Conservation (phyloP, 768 basidiomycete genomes). For the Auricularia sp. region DNA sequence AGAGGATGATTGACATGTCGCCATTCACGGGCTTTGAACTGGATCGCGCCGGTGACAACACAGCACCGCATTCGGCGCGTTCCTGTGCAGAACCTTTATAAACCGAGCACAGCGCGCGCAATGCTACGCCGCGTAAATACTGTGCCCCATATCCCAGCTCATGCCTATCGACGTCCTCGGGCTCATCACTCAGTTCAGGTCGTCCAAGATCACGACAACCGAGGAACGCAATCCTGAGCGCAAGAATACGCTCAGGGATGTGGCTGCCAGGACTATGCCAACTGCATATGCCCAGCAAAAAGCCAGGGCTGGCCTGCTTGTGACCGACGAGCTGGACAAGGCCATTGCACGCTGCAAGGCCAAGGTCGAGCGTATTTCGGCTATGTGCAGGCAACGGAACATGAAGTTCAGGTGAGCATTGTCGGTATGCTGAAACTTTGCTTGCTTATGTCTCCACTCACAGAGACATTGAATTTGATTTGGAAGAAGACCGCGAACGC, state of each 20-base stretch:
- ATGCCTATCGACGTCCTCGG: background rate
- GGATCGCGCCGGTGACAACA: too few species aligned
- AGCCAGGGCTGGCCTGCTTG: slow-evolving; percentile 28
- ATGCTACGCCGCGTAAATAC: too few species aligned
- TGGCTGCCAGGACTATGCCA: background rate
- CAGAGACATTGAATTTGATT: slow-evolving; percentile 49
- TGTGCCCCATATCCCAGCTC: background rate
- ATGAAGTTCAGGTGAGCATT: slow-evolving; percentile 37
- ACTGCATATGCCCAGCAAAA: slow-evolving; percentile 5
- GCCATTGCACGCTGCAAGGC: slow-evolving; percentile 36
- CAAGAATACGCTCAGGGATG: background rate
- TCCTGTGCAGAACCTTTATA: too few species aligned
- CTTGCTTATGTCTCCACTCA: background rate
- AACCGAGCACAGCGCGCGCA: too few species aligned
- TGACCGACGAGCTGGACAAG: slow-evolving; percentile 35
- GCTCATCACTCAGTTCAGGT: background rate
- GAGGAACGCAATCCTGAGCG: background rate
- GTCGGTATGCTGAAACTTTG: background rate
- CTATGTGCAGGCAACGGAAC: slow-evolving; percentile 36
- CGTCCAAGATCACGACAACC: background rate
- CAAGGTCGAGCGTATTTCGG: slow-evolving; percentile 35
- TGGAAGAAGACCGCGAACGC: slow-evolving; percentile 29
- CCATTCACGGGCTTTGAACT: too few species aligned
- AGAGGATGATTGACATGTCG: too few species aligned
- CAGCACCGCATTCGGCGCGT: too few species aligned